Evolutionary conservation across 352 stramenopile genomes (phyloP), one percentile per base, ranked within the genome.

Genomic region (Pythium plurisporium): DNA sequence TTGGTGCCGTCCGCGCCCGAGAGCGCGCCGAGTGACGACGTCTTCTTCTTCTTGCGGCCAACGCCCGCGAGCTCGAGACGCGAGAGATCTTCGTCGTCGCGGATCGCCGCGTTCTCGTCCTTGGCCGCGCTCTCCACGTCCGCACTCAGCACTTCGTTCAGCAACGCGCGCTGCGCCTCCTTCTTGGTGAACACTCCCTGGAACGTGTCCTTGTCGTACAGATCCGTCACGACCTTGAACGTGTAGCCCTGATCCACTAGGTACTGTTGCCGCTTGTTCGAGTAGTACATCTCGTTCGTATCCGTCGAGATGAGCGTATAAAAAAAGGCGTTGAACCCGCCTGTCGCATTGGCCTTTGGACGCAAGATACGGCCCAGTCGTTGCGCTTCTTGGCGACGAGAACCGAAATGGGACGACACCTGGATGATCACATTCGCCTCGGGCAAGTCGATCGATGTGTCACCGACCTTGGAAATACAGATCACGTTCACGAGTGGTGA

Each of bases 391-490:
- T 99, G 97, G 45, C 97, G 89, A n/a, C 98, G 85, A 51, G 96
- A 99, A 27, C 97, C 97, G 77, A 99, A 99, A 64, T 99, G 97
- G 36, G 89, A 98, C 55, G 96, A 98, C 36, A 94, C 84, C 79
- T 99, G 97, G 65, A 99, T 99, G 64, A 99, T 99, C 17, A 99
- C 97, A 74, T 99, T 99, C 46, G 97, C 97, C 70, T 99, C 96
- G 1, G 97, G 97, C 34, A 99, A 74, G 82, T 99, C 97, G 72
- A 99, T 99, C 0, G 96, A 98, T 29, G 97, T 99, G 69, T 99
- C 97, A 27, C 97, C 97, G 55, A 99, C 97, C 72, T 95, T 94
- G 12, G 83, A 95, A 41, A 97, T 90, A 45, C 91, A 95, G 44
- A 96, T 90, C 36, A 96, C 84, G 37, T 96, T 96, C 38, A 96